Conservation (phyloP, 2,329 filamentous ascomycete species). For the Dothideomycetes sp. region DNA sequence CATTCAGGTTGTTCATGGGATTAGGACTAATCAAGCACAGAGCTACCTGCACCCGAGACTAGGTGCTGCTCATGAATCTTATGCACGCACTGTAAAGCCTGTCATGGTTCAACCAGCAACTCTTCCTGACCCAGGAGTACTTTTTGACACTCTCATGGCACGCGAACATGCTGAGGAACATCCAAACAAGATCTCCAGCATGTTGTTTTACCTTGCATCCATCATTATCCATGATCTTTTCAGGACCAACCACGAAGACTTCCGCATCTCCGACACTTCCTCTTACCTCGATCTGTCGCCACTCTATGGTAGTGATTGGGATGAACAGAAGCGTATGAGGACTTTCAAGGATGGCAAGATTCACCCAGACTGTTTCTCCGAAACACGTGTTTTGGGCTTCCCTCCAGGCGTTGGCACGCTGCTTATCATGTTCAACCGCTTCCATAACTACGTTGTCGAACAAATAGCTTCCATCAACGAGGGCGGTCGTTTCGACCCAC, state of each 20-base stretch:
- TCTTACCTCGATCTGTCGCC: conserved; percentile 67
- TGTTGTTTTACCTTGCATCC: conserved; percentile 64
- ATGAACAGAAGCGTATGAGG: conserved; percentile 54
- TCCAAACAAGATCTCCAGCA: conserved; percentile 61
- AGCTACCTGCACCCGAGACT: conserved; percentile 53
- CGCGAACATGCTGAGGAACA: conserved; percentile 53
- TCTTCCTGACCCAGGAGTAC: conserved; percentile 52
- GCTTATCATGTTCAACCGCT: conserved; percentile 57
- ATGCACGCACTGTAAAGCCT: conserved; percentile 55
- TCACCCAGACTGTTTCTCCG: conserved; percentile 60
- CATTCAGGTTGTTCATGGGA: background rate
- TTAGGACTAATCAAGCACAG: conserved; percentile 23
- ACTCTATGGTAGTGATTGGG: conserved; percentile 59
- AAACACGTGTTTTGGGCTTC: conserved; percentile 53
- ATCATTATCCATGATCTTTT: conserved; percentile 56
- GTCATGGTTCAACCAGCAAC: conserved; percentile 45
- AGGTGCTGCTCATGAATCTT: conserved; percentile 54
- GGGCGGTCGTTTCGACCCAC: conserved; percentile 62
- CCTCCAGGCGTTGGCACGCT: conserved; percentile 58
- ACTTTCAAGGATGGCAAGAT: conserved; percentile 56
- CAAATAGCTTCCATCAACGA: conserved; percentile 83
- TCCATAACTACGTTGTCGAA: conserved; percentile 77
- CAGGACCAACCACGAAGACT: conserved; percentile 52
- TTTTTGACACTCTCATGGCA: conserved; percentile 59
- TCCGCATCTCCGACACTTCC: conserved; percentile 54